These are phyloP conservation scores for Onygenales sp. DNA, from an alignment of 2,329 filamentous ascomycete species.

Conservation along the genomic window DNA sequence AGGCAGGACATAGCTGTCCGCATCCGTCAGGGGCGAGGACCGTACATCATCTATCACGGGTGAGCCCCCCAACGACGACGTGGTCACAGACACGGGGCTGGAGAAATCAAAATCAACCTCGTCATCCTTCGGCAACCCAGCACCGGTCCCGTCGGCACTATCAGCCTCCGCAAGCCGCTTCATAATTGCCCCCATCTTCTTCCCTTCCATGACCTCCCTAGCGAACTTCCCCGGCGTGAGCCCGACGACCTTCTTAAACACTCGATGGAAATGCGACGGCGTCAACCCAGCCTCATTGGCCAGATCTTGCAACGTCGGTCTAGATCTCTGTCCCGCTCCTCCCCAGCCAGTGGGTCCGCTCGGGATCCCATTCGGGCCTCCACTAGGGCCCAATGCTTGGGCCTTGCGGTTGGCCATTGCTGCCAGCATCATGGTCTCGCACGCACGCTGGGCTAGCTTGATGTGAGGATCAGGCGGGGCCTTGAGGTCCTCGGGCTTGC, in stretches of 20 bases:
- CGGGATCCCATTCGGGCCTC: too few relatives aligned
- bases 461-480: conserved; percentile 22
- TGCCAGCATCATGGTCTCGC: conserved; percentile 21
- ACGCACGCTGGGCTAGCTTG: conserved; percentile 21
- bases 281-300: conserved; percentile 40
- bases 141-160: conserved; percentile 3
- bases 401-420: conserved; percentile 5
- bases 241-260: conserved; percentile 44
- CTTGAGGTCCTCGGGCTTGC: conserved; percentile 35
- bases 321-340: conserved; percentile 10
- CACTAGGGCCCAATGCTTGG: not conserved
- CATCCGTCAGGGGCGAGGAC: not conserved
- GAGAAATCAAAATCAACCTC: too few relatives aligned
- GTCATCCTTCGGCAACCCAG: not conserved
- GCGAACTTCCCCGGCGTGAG: conserved; percentile 39
- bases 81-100: too few relatives aligned
- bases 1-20: not conserved
- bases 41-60: not conserved
- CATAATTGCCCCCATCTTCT: conserved; percentile 3
- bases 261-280: conserved; percentile 45
- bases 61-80: not conserved
- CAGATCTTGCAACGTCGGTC: conserved; percentile 35
- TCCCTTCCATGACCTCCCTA: conserved; percentile 11
- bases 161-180: conserved; percentile 10
- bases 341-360: conserved; percentile 6